Percentiles rank a stretch among this genome's conserved stretches.
Conservation (phyloP, 2,329 filamentous ascomycete species). For the Phaeosphaeria sp. region DNA sequence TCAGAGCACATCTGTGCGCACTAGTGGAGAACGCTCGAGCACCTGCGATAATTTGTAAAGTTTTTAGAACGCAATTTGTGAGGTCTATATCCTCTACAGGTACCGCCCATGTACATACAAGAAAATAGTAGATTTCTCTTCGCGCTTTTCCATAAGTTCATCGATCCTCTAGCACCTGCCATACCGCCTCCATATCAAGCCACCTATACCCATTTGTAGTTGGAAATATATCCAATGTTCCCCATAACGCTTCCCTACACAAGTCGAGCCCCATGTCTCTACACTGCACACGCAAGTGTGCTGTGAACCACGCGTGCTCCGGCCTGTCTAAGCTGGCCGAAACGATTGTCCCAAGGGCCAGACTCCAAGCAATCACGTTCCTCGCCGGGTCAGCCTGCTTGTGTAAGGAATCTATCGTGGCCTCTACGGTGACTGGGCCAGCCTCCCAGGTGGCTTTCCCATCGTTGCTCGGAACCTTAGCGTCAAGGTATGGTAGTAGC, state of each 20-base stretch:
- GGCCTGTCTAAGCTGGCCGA: conserved; percentile 14
- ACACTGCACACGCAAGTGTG: conserved; percentile 15
- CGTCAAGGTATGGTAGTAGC: conserved; percentile 18
- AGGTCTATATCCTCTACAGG: not conserved
- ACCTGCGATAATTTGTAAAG: not conserved
- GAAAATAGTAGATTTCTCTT: not conserved
- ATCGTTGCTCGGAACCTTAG: conserved; percentile 6
- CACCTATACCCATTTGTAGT: not conserved
- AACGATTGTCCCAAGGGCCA: conserved; percentile 24
- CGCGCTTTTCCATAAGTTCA: not conserved
- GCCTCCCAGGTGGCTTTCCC: not conserved
- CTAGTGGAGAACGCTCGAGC: not conserved
- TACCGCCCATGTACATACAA: not conserved
- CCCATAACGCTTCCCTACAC: not conserved
- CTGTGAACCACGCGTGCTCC: conserved; percentile 25
- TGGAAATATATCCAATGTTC: not conserved
- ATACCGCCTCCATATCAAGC: not conserved
- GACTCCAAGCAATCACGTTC: conserved; percentile 23
- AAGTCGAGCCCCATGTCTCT: not conserved
- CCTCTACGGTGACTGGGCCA: not conserved
- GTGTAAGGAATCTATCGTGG: not conserved
- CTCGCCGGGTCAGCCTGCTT: conserved; percentile 7
- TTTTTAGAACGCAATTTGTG: not conserved
- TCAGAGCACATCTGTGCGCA: not conserved
- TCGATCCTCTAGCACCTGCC: not conserved